Conservation (phyloP, 169 alveolate genomes). For the Amoebophrya sp. region DNA sequence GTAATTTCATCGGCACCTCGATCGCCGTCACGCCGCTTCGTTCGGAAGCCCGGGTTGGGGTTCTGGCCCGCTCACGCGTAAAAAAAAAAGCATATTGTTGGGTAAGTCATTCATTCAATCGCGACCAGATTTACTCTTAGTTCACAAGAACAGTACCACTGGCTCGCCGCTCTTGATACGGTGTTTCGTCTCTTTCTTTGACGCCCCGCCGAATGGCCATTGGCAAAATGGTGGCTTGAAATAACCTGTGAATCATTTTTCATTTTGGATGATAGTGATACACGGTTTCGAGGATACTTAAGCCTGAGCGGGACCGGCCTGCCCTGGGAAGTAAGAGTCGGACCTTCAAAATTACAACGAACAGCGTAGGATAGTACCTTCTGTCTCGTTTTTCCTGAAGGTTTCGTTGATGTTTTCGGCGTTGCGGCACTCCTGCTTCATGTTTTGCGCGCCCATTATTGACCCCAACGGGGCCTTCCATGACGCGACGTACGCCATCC, state of each 20-base stretch:
- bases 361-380: background rate
- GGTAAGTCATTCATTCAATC: background rate
- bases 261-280: no score
- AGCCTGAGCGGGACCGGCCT: background rate
- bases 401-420: background rate
- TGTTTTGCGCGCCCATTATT: background rate
- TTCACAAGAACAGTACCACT: background rate
- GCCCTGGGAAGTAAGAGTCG: background rate
- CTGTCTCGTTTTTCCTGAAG: background rate
- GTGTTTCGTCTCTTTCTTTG: background rate
- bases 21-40: no score
- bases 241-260: no score
- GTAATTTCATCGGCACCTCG: no score
- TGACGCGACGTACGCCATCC: slow-evolving; percentile 1
- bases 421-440: background rate
- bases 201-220: background rate
- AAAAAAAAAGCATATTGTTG: background rate
- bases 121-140: background rate
- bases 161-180: background rate
- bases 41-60: no score
- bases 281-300: background rate
- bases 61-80: no score
- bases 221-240: slow-evolving; percentile 4
- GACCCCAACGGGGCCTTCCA: background rate
- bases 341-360: background rate